phyloP scores from a whole-genome alignment of 306 rosid genomes.

The Crataegus laevigata region DNA sequence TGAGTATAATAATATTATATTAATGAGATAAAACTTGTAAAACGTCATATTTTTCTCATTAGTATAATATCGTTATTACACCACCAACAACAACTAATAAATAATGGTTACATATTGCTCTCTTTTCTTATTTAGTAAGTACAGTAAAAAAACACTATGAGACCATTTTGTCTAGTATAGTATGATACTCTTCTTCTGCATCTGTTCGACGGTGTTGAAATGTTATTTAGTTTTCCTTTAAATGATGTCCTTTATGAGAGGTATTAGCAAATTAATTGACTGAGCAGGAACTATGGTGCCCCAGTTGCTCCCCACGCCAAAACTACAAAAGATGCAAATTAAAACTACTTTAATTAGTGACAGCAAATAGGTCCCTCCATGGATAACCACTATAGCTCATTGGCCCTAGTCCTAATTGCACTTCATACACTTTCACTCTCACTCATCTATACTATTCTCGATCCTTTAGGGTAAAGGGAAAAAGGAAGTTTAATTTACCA shows the following conservation, averaged over 20 bases:
- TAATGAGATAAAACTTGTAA: too few species aligned
- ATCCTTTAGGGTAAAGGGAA: background rate
- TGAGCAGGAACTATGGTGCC: conserved; percentile 36
- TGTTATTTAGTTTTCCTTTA: background rate
- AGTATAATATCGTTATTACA: too few species aligned
- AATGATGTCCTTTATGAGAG: conserved; percentile 1
- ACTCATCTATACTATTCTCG: background rate
- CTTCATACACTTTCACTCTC: conserved; percentile 13
- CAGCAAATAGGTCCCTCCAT: conserved; percentile 19
- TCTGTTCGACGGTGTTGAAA: background rate
- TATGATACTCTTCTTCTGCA: background rate
- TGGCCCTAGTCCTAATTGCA: conserved; percentile 4
- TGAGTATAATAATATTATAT: too few species aligned
- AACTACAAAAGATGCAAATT: conserved; percentile 7
- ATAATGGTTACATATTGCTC: too few species aligned
- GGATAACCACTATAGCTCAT: background rate
- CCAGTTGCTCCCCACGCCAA: conserved; percentile 63
- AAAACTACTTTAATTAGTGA: conserved; percentile 15
- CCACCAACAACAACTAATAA: too few species aligned
- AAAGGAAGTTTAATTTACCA: background rate
- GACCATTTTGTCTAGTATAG: background rate
- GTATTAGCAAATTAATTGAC: conserved; percentile 23
- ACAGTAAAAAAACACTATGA: too few species aligned
- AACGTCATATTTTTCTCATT: too few species aligned
- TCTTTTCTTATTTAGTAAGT: too few species aligned